Evolutionary conservation across 2,329 filamentous ascomycete genomes (phyloP), one percentile per base, ranked within the genome.

Genomic region (Didymella pomorum): DNA sequence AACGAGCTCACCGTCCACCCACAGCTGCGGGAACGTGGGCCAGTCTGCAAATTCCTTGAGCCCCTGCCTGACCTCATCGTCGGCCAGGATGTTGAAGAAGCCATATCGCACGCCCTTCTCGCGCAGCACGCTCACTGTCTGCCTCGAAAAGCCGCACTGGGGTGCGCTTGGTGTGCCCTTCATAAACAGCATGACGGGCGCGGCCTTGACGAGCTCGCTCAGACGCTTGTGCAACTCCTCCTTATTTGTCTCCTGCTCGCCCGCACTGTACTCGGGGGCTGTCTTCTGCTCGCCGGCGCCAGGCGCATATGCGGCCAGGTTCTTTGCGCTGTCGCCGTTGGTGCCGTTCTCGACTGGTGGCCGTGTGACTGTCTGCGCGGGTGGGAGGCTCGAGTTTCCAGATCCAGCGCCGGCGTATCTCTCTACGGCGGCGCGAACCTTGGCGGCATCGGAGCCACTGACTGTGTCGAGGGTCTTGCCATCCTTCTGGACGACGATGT

Each of bases 171-270:
- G 93, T 2, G 92, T 96, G n/a, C 93, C 93, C 81, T 97, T 97
- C 92, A 97, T 97, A 79, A 99, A 99, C 26, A 99, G 83, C 95
- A 99, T 99, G 29, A 99, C 93, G 0, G 93, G 92, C 29, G 95
- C 94, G 5, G 95, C 95, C 81, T 94, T 96, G 66, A 98, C 94
- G 33, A 99, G 84, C 68, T 96, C 91, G 20, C 80, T 85, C 35
- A 99, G 82, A 29, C 94, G 85, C 76, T 90, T 88, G 78, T 92
- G 88, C 52, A 99, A 81, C 65, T 96, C 93, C 76, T 97, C 92
- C 80, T 94, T 94, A 48, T 85, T 76, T 18, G 69, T 84, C 77
- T 76, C 71, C 23, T 73, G 65, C 53, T 67, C 65, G 35, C 71
- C 82, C 7, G 76, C 73, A 44, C 75, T 79, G 65, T 77, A 78